Evolutionary conservation across 257 asterid genomes (phyloP).

Genomic region (Lantana camara): DNA sequence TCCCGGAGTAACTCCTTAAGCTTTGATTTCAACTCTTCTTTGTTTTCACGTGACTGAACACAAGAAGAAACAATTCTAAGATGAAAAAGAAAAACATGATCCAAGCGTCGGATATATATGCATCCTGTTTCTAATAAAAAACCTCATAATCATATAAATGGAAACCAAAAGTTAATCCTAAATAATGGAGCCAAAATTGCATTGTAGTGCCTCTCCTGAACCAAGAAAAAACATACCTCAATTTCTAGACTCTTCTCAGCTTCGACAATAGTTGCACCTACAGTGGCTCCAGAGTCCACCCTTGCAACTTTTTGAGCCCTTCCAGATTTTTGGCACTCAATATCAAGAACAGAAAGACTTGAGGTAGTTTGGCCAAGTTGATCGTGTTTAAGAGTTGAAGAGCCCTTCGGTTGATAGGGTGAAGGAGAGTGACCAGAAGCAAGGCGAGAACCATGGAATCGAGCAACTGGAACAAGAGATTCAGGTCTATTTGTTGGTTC

Average conservation of each 20-base stretch:
- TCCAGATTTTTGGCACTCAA: slow-evolving; percentile 41
- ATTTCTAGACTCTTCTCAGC: slow-evolving; percentile 78
- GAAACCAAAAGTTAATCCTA: slow-evolving; percentile 21
- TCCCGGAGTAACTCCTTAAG: slow-evolving; percentile 80
- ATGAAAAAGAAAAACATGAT: slow-evolving; percentile 16
- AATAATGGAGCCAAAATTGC: slow-evolving; percentile 36
- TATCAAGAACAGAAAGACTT: slow-evolving; percentile 48
- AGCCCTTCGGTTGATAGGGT: slow-evolving; percentile 60
- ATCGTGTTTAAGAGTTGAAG: slow-evolving; percentile 36
- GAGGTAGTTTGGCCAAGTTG: slow-evolving; percentile 59
- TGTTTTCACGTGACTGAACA: slow-evolving; percentile 63
- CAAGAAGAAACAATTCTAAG: slow-evolving; percentile 3
- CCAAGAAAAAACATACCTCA: slow-evolving; percentile 72
- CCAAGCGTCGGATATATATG: slow-evolving; percentile 8
- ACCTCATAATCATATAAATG: slow-evolving; percentile 18
- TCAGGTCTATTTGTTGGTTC: slow-evolving; percentile 76
- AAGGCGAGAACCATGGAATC: slow-evolving; percentile 92
- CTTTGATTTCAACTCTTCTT: slow-evolving; percentile 78
- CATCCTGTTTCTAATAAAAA: slow-evolving; percentile 23
- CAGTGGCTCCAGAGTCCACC: slow-evolving; percentile 58
- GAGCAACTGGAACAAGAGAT: slow-evolving; percentile 80
- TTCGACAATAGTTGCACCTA: slow-evolving; percentile 94
- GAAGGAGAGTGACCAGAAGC: slow-evolving; percentile 91
- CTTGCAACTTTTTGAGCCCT: slow-evolving; percentile 71
- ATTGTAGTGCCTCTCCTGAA: slow-evolving; percentile 42